Percentiles rank a stretch among this genome's conserved stretches.
Conservation (phyloP, 441 rosid species). For the Jatropha podagrica region DNA sequence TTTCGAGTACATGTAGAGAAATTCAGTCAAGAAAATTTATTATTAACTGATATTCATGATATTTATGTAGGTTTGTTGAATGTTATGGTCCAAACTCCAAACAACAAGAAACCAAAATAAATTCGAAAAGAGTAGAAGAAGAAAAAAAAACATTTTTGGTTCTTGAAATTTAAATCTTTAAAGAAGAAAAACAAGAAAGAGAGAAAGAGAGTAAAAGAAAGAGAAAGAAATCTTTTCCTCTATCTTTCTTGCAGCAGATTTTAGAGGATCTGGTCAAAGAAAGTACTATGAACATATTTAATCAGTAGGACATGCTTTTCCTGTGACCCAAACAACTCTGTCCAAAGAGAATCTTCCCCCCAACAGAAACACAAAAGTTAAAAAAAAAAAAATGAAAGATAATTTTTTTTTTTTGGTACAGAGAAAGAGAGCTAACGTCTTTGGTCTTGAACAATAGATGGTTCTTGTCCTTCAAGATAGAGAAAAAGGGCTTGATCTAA, state of each 20-base stretch:
- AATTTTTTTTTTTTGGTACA: neutral
- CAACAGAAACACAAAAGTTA: constrained; percentile 26
- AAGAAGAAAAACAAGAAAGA: neutral
- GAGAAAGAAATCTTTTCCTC: neutral
- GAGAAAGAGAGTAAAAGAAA: neutral
- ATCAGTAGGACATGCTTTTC: constrained; percentile 54
- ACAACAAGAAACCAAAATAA: constrained; percentile 18
- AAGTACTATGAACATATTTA: constrained; percentile 43
- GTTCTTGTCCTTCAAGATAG: constrained; percentile 85
- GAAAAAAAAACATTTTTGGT: neutral
- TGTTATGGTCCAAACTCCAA: constrained; percentile 31
- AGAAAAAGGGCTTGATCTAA: constrained; percentile 93
- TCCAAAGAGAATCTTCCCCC: constrained; percentile 34
- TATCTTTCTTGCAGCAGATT: constrained; percentile 27
- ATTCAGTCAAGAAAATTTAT: constrained; percentile 11
- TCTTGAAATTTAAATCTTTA: neutral
- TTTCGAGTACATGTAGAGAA: constrained; percentile 22
- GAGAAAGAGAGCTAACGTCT: constrained; percentile 46
- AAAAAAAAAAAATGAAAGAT: neutral
- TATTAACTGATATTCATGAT: constrained; percentile 18
- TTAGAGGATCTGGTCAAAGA: constrained; percentile 75
- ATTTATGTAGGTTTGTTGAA: constrained; percentile 25
- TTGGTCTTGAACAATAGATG: constrained; percentile 62
- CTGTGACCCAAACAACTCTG: constrained; percentile 44
- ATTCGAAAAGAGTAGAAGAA: constrained; percentile 1